Conservation (phyloP, 345 rosid species). For the Populus ilicifolia region DNA sequence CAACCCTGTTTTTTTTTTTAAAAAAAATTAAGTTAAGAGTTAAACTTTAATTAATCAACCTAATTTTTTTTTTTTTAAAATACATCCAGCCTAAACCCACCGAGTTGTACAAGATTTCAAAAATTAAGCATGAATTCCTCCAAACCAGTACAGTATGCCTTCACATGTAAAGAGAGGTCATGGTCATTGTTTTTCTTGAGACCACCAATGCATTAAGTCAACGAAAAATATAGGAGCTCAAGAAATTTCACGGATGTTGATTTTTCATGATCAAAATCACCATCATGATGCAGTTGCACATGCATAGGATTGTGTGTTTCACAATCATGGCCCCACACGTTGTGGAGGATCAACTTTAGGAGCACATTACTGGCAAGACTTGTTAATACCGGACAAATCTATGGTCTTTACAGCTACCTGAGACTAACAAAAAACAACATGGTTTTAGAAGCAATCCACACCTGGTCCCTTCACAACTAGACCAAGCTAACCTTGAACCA, state of each 20-base stretch:
- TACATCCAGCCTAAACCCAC: too few species aligned
- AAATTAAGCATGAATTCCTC: background rate
- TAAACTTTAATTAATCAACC: too few species aligned
- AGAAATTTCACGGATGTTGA: background rate
- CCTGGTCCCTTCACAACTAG: background rate
- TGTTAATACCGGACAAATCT: too few species aligned
- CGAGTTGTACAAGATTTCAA: background rate
- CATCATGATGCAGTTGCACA: constrained; percentile 26
- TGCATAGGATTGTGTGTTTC: constrained; percentile 17
- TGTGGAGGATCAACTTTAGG: background rate
- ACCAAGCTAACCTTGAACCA: constrained; percentile 3
- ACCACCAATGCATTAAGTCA: constrained; percentile 16
- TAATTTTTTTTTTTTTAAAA: too few species aligned
- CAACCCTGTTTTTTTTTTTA: too few species aligned
- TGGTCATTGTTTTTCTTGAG: constrained; percentile 8
- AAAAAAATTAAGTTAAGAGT: too few species aligned
- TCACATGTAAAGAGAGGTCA: constrained; percentile 32
- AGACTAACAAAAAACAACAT: background rate
- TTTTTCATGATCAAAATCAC: background rate
- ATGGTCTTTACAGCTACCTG: background rate
- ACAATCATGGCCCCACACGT: constrained; percentile 31
- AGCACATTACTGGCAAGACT: background rate
- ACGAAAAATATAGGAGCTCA: background rate
- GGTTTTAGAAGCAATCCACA: background rate
- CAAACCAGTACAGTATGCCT: background rate